Evolutionary conservation across 140 eudicot species (phyloP).

Genomic region (Erigeron philadelphicus): DNA sequence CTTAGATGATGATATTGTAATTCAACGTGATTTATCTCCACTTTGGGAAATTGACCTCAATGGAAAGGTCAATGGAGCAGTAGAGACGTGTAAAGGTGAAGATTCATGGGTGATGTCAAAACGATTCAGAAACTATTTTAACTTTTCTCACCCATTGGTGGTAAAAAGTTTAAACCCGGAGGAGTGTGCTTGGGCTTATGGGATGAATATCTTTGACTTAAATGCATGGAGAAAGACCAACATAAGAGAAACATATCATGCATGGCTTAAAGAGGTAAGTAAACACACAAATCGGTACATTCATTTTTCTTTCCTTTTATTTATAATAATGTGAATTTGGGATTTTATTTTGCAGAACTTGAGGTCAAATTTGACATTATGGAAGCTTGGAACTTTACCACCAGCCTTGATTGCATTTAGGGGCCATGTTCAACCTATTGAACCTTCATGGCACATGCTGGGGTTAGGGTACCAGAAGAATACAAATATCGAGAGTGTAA

Average conservation of each 20-base stretch:
- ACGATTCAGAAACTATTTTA: slow-evolving; percentile 82
- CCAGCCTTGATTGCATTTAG: slow-evolving; percentile 96
- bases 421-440: slow-evolving; percentile 85
- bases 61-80: slow-evolving; percentile 97
- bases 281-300: not conserved
- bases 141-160: slow-evolving; percentile 91
- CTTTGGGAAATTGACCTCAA: slow-evolving; percentile 90
- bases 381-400: slow-evolving; percentile 98
- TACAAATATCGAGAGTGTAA: slow-evolving; percentile 63
- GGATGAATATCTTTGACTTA: slow-evolving; percentile 91
- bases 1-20: slow-evolving; percentile 89
- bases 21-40: slow-evolving; percentile 86
- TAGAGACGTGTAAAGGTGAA: slow-evolving; percentile 95
- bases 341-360: slow-evolving; percentile 55
- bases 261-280: slow-evolving; percentile 98
- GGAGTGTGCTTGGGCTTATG: slow-evolving; percentile 99
- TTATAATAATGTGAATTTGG: slow-evolving; percentile 4
- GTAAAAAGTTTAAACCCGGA: slow-evolving; percentile 80
- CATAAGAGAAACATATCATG: slow-evolving; percentile 81
- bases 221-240: slow-evolving; percentile 83
- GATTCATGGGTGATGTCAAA: slow-evolving; percentile 99
- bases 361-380: slow-evolving; percentile 81
- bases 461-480: slow-evolving; percentile 94
- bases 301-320: not conserved
- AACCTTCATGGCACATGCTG: slow-evolving; percentile 96